A percentile compares a stretch with the other conserved stretches of the same genome.
These are phyloP conservation scores for Backusella luteola DNA, from an alignment of 192 early-diverging fungal genomes.

Conservation along the genomic window DNA sequence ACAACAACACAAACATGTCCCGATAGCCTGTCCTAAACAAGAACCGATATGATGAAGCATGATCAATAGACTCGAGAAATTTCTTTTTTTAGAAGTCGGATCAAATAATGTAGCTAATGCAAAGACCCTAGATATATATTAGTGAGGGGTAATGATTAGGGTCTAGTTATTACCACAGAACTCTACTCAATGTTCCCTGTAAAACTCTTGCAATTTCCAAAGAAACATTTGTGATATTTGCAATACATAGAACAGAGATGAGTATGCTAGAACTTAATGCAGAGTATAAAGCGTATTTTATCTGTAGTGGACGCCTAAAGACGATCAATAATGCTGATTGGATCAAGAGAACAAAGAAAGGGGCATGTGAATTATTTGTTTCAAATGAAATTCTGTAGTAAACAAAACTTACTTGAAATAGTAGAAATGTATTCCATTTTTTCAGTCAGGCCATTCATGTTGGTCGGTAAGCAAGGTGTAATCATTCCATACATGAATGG, in stretches of 20 bases:
- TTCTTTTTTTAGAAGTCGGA: background rate
- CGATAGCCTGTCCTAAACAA: background rate
- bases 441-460: background rate
- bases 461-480: background rate
- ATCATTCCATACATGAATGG: background rate
- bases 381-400: background rate
- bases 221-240: background rate
- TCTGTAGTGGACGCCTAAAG: background rate
- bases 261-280: background rate
- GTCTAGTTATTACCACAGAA: background rate
- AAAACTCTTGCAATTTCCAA: background rate
- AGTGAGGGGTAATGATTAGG: background rate
- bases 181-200: background rate
- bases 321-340: background rate
- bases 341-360: background rate
- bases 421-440: background rate
- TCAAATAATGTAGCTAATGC: background rate
- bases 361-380: background rate
- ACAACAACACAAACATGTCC: background rate
- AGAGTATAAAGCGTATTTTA: background rate
- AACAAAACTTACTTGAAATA: slow-evolving; percentile 5
- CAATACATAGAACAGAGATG: background rate
- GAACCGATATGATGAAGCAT: background rate
- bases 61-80: background rate
- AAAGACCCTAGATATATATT: background rate